Percentiles rank a stretch among this genome's conserved stretches.
phyloP scores from a whole-genome alignment of 768 basidiomycete genomes.

The Serendipita vermifera region DNA sequence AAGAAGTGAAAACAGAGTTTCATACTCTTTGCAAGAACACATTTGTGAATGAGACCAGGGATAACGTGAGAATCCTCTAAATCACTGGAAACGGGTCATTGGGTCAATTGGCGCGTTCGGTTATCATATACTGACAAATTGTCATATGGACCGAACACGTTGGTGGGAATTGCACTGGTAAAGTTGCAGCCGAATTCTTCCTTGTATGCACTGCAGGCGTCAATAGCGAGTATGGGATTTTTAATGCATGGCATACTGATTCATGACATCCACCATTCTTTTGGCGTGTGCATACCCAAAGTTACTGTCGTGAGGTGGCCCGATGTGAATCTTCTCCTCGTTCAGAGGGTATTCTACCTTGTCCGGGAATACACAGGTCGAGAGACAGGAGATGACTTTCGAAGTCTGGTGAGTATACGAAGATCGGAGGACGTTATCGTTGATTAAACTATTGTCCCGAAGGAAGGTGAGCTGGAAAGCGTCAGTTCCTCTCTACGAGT shows the following conservation, averaged over 20 bases:
- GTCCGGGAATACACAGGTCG: constrained; percentile 96
- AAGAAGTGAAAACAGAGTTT: constrained; percentile 11
- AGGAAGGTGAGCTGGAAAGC: constrained; percentile 68
- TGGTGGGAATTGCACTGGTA: constrained; percentile 93
- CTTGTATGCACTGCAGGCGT: constrained; percentile 74
- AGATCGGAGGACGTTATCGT: constrained; percentile 80
- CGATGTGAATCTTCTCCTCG: constrained; percentile 83
- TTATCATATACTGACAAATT: constrained; percentile 54
- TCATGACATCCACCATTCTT: constrained; percentile 88
- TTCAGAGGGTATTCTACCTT: constrained; percentile 87
- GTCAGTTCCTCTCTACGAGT: no score
- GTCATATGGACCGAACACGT: constrained; percentile 90
- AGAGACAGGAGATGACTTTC: constrained; percentile 90
- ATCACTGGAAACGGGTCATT: constrained; percentile 42
- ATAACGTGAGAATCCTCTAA: constrained; percentile 89
- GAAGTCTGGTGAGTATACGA: constrained; percentile 48
- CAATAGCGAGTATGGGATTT: neutral
- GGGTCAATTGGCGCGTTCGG: constrained; percentile 1
- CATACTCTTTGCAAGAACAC: constrained; percentile 79
- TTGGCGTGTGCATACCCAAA: constrained; percentile 97
- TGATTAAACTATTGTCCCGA: constrained; percentile 89
- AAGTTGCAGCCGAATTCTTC: constrained; percentile 92
- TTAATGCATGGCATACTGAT: constrained; percentile 52
- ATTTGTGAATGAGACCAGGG: constrained; percentile 86
- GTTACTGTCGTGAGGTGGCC: constrained; percentile 88